Evolutionary conservation across 495 filamentous ascomycete genomes (phyloP).

Genomic region (Letharia lupina): DNA sequence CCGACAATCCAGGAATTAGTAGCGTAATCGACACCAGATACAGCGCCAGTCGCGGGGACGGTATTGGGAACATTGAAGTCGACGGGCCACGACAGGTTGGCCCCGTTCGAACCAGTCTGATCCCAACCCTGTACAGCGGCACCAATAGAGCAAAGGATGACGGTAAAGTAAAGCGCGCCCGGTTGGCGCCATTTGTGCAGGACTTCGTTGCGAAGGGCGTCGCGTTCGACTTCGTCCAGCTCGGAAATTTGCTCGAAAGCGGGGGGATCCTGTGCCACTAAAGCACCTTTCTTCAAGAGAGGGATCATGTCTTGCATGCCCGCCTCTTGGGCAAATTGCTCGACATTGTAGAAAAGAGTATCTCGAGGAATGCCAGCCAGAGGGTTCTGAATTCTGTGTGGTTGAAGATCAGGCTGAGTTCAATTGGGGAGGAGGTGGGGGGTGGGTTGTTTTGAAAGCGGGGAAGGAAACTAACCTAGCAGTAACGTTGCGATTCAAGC

Average conservation of each 20-base stretch:
- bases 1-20: conserved; percentile 54
- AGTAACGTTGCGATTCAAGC: conserved; percentile 22
- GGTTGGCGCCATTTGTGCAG: conserved; percentile 60
- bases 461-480: conserved; percentile 19
- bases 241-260: conserved; percentile 47
- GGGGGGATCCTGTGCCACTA: conserved; percentile 54
- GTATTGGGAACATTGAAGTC: conserved; percentile 48
- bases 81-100: conserved; percentile 53
- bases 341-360: conserved; percentile 48
- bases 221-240: conserved; percentile 46
- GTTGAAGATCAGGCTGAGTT: not conserved
- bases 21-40: conserved; percentile 25
- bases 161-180: conserved; percentile 55
- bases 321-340: conserved; percentile 43
- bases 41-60: conserved; percentile 12
- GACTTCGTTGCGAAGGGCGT: conserved; percentile 48
- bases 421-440: not conserved
- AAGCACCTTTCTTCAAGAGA: conserved; percentile 50
- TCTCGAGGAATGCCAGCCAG: conserved; percentile 46
- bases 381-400: conserved; percentile 51
- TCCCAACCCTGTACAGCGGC: conserved; percentile 67
- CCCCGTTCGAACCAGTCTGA: conserved; percentile 67
- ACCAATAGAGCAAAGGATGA: conserved; percentile 61
- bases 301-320: conserved; percentile 39
- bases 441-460: not conserved